Percentiles rank a stretch among this genome's conserved stretches.
Conservation (phyloP, 2,329 filamentous ascomycete genomes). For the Diplocarpon rosae region DNA sequence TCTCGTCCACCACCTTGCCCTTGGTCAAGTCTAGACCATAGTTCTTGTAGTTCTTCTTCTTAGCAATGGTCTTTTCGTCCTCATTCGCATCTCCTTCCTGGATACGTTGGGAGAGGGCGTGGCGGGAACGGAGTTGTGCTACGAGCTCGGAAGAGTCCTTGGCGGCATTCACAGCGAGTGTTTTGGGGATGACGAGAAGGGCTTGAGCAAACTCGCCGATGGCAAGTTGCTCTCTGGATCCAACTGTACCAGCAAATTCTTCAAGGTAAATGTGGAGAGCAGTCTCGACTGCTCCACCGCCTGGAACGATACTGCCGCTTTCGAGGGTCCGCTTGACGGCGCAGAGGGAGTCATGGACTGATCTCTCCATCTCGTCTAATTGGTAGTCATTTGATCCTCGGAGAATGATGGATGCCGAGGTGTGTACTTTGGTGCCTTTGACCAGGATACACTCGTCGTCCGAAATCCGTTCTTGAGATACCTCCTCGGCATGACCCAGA, state of each 20-base stretch:
- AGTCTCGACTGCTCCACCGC: constrained; percentile 95
- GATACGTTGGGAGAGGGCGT: constrained; percentile 87
- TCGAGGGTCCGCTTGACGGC: constrained; percentile 96
- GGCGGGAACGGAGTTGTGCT: constrained; percentile 85
- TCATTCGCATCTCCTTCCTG: constrained; percentile 74
- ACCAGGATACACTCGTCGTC: constrained; percentile 97
- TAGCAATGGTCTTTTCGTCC: constrained; percentile 79
- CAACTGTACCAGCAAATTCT: constrained; percentile 95
- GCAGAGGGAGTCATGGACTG: constrained; percentile 90
- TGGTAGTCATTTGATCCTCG: constrained; percentile 93
- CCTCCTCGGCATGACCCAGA: constrained; percentile 86
- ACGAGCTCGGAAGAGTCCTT: constrained; percentile 94
- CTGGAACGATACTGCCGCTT: constrained; percentile 92
- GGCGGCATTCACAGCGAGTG: constrained; percentile 89
- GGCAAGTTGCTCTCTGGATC: constrained; percentile 91
- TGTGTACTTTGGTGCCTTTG: constrained; percentile 90
- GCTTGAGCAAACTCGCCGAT: constrained; percentile 96
- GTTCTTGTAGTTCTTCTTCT: constrained; percentile 97
- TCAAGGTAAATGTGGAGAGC: constrained; percentile 98
- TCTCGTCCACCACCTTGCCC: constrained; percentile 82
- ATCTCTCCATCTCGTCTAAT: constrained; percentile 98
- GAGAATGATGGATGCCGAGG: constrained; percentile 89
- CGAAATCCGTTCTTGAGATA: constrained; percentile 95
- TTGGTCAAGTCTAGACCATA: constrained; percentile 86
- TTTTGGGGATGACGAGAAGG: constrained; percentile 90